These are phyloP conservation scores for Aureobasidium sp. DNA, from an alignment of 2,329 filamentous ascomycete genomes.

Conservation along the genomic window DNA sequence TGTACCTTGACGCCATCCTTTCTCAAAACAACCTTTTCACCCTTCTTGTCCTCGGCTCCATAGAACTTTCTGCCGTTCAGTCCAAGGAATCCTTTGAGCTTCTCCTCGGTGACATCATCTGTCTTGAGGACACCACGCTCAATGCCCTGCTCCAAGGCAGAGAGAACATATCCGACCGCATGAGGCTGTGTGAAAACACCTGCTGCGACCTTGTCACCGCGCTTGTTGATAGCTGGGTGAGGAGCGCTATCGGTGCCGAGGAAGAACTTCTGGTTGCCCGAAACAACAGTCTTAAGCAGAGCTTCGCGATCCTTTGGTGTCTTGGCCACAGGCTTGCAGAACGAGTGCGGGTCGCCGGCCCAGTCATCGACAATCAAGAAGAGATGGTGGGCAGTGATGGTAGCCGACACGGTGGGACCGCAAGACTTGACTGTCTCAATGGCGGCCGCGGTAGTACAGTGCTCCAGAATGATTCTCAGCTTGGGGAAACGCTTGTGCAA, in stretches of 20 bases:
- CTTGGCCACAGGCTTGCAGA: constrained; percentile 63
- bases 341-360: constrained; percentile 64
- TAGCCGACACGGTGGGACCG: constrained; percentile 68
- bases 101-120: constrained; percentile 48
- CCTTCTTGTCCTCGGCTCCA: constrained; percentile 37
- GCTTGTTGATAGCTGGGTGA: constrained; percentile 56
- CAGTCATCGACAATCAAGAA: constrained; percentile 73
- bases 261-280: constrained; percentile 61
- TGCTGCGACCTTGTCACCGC: constrained; percentile 53
- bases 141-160: constrained; percentile 57
- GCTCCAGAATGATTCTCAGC: constrained; percentile 63
- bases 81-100: constrained; percentile 52
- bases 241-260: constrained; percentile 70
- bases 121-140: constrained; percentile 47
- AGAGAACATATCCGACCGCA: constrained; percentile 58
- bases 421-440: constrained; percentile 70
- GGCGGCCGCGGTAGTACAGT: constrained; percentile 80
- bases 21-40: constrained; percentile 50
- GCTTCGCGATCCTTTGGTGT: constrained; percentile 66
- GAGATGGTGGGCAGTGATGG: constrained; percentile 82
- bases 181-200: constrained; percentile 76
- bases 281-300: constrained; percentile 57
- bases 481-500: constrained; percentile 70
- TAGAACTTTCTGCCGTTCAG: constrained; percentile 54
- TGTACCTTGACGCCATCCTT: constrained; percentile 50